phyloP scores from a whole-genome alignment of 805 yeast genomes.

The Candida easanensis region DNA sequence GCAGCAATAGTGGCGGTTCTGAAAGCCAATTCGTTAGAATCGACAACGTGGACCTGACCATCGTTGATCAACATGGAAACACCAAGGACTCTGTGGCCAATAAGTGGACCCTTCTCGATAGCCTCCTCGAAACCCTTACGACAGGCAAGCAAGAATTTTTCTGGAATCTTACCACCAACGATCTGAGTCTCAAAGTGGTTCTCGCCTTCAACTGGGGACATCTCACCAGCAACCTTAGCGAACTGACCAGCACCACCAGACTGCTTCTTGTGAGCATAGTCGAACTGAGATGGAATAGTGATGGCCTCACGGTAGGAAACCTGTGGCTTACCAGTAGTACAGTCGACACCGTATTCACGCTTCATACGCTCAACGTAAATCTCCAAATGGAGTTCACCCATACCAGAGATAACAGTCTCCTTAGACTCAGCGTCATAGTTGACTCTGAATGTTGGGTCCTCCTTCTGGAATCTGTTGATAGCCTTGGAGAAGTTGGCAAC shows the following conservation, averaged over 20 bases:
- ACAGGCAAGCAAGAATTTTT: slow-evolving; percentile 91
- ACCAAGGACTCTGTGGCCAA: slow-evolving; percentile 92
- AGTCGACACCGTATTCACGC: slow-evolving; percentile 94
- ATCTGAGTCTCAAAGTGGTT: slow-evolving; percentile 82
- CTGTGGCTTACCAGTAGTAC: slow-evolving; percentile 95
- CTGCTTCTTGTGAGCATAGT: slow-evolving; percentile 95
- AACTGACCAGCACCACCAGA: slow-evolving; percentile 99
- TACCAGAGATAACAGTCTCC: slow-evolving; percentile 93
- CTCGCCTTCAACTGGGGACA: slow-evolving; percentile 61
- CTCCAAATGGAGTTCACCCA: slow-evolving; percentile 97
- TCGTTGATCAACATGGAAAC: slow-evolving; percentile 91
- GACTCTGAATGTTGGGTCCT: slow-evolving; percentile 97
- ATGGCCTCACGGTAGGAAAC: slow-evolving; percentile 97
- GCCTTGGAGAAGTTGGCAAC: slow-evolving; percentile 92
- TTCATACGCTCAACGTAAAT: slow-evolving; percentile 97
- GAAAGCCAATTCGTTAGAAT: slow-evolving; percentile 94
- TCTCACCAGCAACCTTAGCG: slow-evolving; percentile 89
- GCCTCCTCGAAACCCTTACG: slow-evolving; percentile 94
- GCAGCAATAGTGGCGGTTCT: slow-evolving; percentile 90
- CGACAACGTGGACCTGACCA: slow-evolving; percentile 97
- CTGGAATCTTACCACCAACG: slow-evolving; percentile 96
- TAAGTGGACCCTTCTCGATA: slow-evolving; percentile 92
- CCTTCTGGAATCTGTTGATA: slow-evolving; percentile 94
- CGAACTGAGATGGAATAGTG: slow-evolving; percentile 68
- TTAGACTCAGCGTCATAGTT: slow-evolving; percentile 86